Base-by-base conservation (phyloP, 164 flowering plant species). In the Brasenia schreberi region DNA sequence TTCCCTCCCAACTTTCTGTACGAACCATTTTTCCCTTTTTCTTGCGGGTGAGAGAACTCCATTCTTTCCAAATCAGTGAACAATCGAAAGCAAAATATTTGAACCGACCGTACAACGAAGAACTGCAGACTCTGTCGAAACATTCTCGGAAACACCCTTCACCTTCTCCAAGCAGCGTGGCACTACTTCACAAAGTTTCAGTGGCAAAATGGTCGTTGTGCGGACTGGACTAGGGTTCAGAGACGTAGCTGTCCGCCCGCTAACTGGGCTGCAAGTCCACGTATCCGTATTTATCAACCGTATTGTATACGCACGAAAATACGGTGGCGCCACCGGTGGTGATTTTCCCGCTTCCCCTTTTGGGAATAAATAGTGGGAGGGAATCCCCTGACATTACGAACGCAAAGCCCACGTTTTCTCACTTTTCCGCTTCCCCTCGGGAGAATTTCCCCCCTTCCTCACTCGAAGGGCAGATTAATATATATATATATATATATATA, bases 331-430 rank as follows among this genome's bases (percentile, higher is more conserved):
- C n/a, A 49, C 42, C 59, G 49, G 12, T 14, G 61, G 11, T 12
- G 14, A 18, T 59, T 33, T 67, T 5, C 42, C 43, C 16, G 18
- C 63, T 7, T 18, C 64, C 42, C 19, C 23, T 9, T 61, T 53
- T 23, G 58, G 63, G 43, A 64, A 27, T n/a, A 66, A 56, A 52
- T 42, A 63, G 64, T 12, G 52, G 73, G 77, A 69, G 18, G 45
- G 64, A 62, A 66, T 49, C 61, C 70, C 39, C 63, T n/a, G 43
- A 33, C 39, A 49, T 19, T 49, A 64, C 61, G 62, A 62, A 70
- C 33, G 67, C 62, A 65, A 64, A 70, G 66, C 61, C 43, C 45
- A 39, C 27, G 10, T 42, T 42, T 33, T 3, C 39, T 33, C 39
- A 17, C 19, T 11, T 44, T 7, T 10, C 56, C 56, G 16, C 7